phyloP scores from a whole-genome alignment of 1,139 yeast genomes.

The Geotrichum aggregatum region DNA sequence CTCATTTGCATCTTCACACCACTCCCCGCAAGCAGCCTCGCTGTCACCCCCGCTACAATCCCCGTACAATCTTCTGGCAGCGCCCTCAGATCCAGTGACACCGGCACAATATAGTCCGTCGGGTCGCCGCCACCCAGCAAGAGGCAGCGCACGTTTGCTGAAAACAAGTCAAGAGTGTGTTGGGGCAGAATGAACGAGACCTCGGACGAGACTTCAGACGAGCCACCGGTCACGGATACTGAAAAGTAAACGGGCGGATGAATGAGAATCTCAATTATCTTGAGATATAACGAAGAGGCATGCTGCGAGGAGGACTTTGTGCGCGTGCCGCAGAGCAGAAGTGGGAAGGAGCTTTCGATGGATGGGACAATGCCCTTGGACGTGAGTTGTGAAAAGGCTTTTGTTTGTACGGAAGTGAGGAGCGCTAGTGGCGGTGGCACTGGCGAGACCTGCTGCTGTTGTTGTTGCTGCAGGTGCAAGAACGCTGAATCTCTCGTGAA shows the following conservation, averaged over 20 bases:
- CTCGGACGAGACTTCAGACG: too few species aligned
- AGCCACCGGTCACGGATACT: constrained; percentile 51
- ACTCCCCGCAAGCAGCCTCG: too few species aligned
- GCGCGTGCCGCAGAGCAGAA: constrained; percentile 61
- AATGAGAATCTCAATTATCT: constrained; percentile 31
- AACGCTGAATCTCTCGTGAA: neutral
- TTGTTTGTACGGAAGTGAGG: constrained; percentile 27
- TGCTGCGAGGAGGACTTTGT: constrained; percentile 35
- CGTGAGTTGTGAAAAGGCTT: too few species aligned
- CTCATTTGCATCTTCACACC: constrained; percentile 45
- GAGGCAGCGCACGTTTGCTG: constrained; percentile 35
- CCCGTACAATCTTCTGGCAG: constrained; percentile 48
- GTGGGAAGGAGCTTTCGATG: constrained; percentile 42
- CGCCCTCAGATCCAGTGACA: constrained; percentile 51
- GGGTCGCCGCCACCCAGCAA: constrained; percentile 47
- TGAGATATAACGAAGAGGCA: constrained; percentile 28
- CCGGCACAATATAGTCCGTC: constrained; percentile 55
- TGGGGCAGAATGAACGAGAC: constrained; percentile 50
- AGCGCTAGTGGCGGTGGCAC: neutral
- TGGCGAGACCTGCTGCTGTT: constrained; percentile 28
- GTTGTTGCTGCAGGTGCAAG: neutral
- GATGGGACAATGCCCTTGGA: constrained; percentile 36
- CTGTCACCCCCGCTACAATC: too few species aligned
- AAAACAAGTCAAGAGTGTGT: constrained; percentile 21
- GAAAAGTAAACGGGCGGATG: constrained; percentile 53